phyloP scores from a whole-genome alignment of 495 filamentous ascomycete genomes.

The Hyaloscypha hepaticicola region DNA sequence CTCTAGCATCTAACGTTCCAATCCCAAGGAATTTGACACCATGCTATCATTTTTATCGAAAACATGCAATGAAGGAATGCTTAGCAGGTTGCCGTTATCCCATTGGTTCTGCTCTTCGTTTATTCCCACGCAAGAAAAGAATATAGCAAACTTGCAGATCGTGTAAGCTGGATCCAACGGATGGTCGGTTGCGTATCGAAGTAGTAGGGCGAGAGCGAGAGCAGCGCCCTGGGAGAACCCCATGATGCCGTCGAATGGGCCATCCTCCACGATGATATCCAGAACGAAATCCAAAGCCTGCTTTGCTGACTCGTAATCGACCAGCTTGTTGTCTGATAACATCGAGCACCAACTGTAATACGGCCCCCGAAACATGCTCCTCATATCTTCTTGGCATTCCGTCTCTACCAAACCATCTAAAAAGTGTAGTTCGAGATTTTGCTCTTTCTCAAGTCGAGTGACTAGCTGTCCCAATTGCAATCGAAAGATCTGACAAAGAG shows the following conservation, averaged over 20 bases:
- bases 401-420: constrained; percentile 10
- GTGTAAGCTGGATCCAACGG: not conserved
- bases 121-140: constrained; percentile 6
- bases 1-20: not conserved
- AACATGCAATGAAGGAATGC: constrained; percentile 8
- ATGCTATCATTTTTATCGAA: not conserved
- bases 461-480: constrained; percentile 3
- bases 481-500: constrained; percentile 1
- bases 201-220: constrained; percentile 27
- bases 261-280: constrained; percentile 27
- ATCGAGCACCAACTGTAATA: constrained; percentile 9
- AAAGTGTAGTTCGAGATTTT: constrained; percentile 8
- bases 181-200: not conserved
- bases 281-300: constrained; percentile 16
- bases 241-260: constrained; percentile 40
- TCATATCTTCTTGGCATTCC: constrained; percentile 2
- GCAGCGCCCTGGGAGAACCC: constrained; percentile 43
- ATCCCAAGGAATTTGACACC: not conserved
- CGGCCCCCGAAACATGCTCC: constrained; percentile 1
- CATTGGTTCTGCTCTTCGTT: not conserved
- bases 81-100: not conserved
- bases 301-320: constrained; percentile 2
- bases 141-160: constrained; percentile 6
- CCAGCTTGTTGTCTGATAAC: constrained; percentile 3
- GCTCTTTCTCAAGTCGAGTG: constrained; percentile 5